phyloP scores from a whole-genome alignment of 2,329 filamentous ascomycete species.

The Cladosporium sp. region DNA sequence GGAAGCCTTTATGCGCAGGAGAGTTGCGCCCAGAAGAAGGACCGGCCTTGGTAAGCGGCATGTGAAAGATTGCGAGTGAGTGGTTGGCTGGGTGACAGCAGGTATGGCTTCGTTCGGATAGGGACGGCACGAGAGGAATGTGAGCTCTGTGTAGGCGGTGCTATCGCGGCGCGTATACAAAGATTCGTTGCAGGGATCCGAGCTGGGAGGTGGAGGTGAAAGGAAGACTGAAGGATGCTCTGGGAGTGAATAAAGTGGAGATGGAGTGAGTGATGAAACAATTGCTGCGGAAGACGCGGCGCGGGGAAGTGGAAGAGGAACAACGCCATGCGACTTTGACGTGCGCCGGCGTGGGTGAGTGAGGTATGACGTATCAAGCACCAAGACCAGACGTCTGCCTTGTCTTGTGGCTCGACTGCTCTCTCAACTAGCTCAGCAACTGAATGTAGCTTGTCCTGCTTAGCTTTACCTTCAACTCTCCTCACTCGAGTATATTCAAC shows the following conservation, averaged over 20 bases:
- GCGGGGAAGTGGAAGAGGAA: background rate
- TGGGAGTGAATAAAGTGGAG: constrained; percentile 3
- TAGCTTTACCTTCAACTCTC: background rate
- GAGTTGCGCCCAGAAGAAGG: constrained; percentile 24
- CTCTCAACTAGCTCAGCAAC: background rate
- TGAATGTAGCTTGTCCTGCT: background rate
- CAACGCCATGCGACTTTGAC: background rate
- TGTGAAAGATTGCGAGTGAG: constrained; percentile 14
- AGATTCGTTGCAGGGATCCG: constrained; percentile 4
- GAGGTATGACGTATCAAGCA: constrained; percentile 12
- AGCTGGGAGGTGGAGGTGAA: background rate
- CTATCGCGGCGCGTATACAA: background rate
- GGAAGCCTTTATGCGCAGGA: constrained; percentile 31
- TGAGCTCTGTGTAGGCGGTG: background rate
- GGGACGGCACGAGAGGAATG: background rate
- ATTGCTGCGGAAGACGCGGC: background rate
- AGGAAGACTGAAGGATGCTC: constrained; percentile 3
- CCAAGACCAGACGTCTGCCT: background rate
- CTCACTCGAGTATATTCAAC: background rate
- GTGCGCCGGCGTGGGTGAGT: background rate
- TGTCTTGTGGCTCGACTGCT: background rate
- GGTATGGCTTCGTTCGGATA: background rate
- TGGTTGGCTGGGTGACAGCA: background rate
- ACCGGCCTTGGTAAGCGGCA: constrained; percentile 26
- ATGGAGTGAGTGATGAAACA: constrained; percentile 10